These are phyloP conservation scores for Fusarium miscanthi DNA, from an alignment of 2,329 filamentous ascomycete species.

Conservation along the genomic window DNA sequence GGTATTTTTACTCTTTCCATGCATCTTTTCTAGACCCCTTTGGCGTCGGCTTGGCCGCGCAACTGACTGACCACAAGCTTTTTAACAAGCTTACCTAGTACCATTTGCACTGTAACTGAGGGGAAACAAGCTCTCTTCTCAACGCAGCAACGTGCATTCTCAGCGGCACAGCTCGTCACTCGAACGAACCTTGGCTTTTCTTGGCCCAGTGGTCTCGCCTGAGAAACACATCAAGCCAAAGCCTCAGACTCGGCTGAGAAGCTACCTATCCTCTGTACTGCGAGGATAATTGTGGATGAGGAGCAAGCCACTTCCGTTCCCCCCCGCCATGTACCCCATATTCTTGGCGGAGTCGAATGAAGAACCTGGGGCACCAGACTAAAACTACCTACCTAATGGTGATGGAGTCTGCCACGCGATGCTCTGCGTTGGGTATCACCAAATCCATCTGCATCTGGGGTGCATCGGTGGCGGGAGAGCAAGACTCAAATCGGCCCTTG, in stretches of 20 bases:
- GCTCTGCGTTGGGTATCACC: constrained; percentile 10
- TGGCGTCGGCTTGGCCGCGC: constrained; percentile 31
- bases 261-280: neutral
- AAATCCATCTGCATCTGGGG: constrained; percentile 2
- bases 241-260: neutral
- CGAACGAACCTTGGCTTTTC: constrained; percentile 4
- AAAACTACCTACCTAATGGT: neutral
- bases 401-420: constrained; percentile 13
- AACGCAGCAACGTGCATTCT: constrained; percentile 21
- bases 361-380: constrained; percentile 8
- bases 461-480: neutral
- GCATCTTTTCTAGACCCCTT: constrained; percentile 23
- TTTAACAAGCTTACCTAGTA: constrained; percentile 28
- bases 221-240: neutral
- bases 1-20: constrained; percentile 24
- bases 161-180: constrained; percentile 18
- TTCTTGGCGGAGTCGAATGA: constrained; percentile 27
- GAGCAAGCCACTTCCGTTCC: constrained; percentile 31
- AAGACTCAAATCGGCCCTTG: constrained; percentile 10
- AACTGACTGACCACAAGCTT: constrained; percentile 27
- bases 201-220: neutral
- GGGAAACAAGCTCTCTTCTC: constrained; percentile 30
- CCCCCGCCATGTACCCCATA: constrained; percentile 37
- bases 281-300: constrained; percentile 5
- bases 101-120: constrained; percentile 2